Evolutionary conservation across 2,329 filamentous ascomycete genomes (phyloP).

Genomic region (Fusarium dlaminii): DNA sequence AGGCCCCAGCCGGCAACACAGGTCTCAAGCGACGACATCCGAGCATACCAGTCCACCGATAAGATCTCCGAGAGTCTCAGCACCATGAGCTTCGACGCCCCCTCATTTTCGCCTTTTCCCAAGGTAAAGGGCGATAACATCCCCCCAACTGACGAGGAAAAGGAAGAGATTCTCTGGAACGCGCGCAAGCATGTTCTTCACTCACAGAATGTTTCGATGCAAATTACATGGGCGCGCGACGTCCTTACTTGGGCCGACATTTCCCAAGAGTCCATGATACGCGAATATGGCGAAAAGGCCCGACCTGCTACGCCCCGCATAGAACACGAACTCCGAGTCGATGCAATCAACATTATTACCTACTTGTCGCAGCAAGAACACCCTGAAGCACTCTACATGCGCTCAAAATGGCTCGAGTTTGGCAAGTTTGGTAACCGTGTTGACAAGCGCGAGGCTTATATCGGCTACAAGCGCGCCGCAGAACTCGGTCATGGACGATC

Average conservation of each 20-base stretch:
- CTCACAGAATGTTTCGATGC: slow-evolving; percentile 95
- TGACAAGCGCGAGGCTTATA: slow-evolving; percentile 94
- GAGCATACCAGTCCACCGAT: slow-evolving; percentile 51
- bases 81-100: slow-evolving; percentile 64
- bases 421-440: slow-evolving; percentile 91
- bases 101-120: slow-evolving; percentile 92
- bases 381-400: slow-evolving; percentile 92
- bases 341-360: slow-evolving; percentile 90
- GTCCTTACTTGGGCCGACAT: slow-evolving; percentile 89
- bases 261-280: slow-evolving; percentile 77
- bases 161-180: slow-evolving; percentile 88
- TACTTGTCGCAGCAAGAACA: slow-evolving; percentile 93
- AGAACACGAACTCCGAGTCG: slow-evolving; percentile 86
- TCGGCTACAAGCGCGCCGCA: slow-evolving; percentile 85
- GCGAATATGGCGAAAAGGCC: slow-evolving; percentile 62
- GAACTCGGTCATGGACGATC: slow-evolving; percentile 87
- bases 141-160: slow-evolving; percentile 92
- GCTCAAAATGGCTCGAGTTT: slow-evolving; percentile 97
- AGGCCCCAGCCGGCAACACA: slow-evolving; percentile 45
- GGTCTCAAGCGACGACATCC: slow-evolving; percentile 51
- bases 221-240: slow-evolving; percentile 96
- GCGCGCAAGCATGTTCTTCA: slow-evolving; percentile 85
- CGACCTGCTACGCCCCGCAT: slow-evolving; percentile 83
- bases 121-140: slow-evolving; percentile 87
- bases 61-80: slow-evolving; percentile 50